Base-by-base conservation (phyloP, 441 rosid species). In the Pelargonium myrrhifolium region DNA sequence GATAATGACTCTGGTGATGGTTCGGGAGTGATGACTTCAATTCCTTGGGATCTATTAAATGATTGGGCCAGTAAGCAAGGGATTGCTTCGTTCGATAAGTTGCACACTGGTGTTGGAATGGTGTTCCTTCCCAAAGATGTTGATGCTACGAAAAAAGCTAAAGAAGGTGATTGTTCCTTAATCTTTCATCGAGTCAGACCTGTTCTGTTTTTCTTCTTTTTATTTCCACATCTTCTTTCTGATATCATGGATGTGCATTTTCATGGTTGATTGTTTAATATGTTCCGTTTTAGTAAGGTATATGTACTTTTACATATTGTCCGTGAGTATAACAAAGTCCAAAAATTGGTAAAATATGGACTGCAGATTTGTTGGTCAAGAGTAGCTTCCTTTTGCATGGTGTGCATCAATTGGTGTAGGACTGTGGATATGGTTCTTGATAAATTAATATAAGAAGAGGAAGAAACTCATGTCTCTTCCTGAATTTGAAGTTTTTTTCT, bases 1-100 rank as follows among this genome's bases (percentile, higher is more conserved):
- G 99, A 95, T 77, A 92, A 89, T 79, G 96, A 90, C 82, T 95
- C 98, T 59, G 98, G 99, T 71, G 99, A 95, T 78, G 99, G 99
- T 62, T 79, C 98, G 1, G 99, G 99, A 70, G 66, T 95, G 77
- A 95, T 92, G 99, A 87, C 99, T 77, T 92, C 93, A 69, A 87
- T 95, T 73, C 98, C 99, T 10, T 95, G 99, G 99, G 90, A 89
- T 74, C 81, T 85, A 60, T 86, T 95, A 75, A 72, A 90, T 62
- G 75, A 82, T n/a, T 95, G 99, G 99, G 96, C 95, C 64, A 73
- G 79, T 69, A 78, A 79, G 76, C 87, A 88, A 69, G 97, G 97
- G 47, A 84, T 88, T 77, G 72, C 89, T 68, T 76, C 87, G 51
- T 90, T 92, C 64, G 98, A 95, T 72, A 85, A 86, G 84, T 75